Evolutionary conservation across 2,329 filamentous ascomycete genomes (phyloP).

Genomic region (Dothistroma septosporum): DNA sequence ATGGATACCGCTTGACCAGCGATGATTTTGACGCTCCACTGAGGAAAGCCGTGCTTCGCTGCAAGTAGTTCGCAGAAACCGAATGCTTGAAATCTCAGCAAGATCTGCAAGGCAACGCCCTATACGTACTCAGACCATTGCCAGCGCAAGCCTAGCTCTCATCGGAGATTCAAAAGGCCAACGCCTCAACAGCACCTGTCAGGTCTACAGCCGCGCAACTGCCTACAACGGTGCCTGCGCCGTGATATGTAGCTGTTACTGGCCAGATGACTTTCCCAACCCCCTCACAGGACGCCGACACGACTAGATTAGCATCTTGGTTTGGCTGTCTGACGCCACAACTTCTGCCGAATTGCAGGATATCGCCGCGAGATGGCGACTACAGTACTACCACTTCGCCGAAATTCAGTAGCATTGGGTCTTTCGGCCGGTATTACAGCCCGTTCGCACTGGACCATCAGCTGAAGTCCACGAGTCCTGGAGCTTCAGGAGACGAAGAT

Average conservation of each 20-base stretch:
- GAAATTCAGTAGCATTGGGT: slow-evolving; percentile 41
- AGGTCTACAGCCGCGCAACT: slow-evolving; percentile 48
- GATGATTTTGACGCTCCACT: too few relatives aligned
- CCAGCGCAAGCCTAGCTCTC: slow-evolving; percentile 43
- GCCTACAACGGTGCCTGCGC: slow-evolving; percentile 43
- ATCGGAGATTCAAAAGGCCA: slow-evolving; percentile 38
- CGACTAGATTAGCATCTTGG: slow-evolving; percentile 55
- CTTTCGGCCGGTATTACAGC: slow-evolving; percentile 49
- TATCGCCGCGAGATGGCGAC: slow-evolving; percentile 51
- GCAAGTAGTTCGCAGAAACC: too few relatives aligned
- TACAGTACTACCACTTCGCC: slow-evolving; percentile 45
- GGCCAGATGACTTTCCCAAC: slow-evolving; percentile 47
- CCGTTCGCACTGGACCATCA: slow-evolving; percentile 47
- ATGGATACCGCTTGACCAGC: too few relatives aligned
- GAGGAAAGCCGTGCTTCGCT: too few relatives aligned
- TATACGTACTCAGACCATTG: slow-evolving; percentile 12
- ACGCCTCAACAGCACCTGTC: slow-evolving; percentile 47
- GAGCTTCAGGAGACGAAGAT: not conserved
- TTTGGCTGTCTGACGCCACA: slow-evolving; percentile 46
- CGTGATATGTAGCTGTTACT: slow-evolving; percentile 54
- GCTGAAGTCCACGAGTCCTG: slow-evolving; percentile 38
- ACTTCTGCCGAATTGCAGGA: slow-evolving; percentile 44
- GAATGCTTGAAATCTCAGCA: too few relatives aligned
- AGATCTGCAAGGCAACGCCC: too few relatives aligned
- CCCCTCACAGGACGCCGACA: slow-evolving; percentile 49